phyloP scores from a whole-genome alignment of 192 early-diverging fungal species.

The Pilobolus umbonatus region DNA sequence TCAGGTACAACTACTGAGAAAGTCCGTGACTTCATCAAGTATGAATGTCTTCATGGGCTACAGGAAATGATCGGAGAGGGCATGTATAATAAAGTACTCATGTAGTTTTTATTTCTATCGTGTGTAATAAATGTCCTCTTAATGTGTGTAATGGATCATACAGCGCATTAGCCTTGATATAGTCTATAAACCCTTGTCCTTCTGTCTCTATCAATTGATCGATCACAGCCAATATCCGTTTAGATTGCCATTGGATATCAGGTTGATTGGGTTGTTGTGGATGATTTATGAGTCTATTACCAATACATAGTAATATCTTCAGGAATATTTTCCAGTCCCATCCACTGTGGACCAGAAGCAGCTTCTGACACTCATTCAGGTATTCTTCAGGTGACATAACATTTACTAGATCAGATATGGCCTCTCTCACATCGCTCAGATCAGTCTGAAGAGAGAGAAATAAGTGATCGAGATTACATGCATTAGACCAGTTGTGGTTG shows the following conservation, averaged over 20 bases:
- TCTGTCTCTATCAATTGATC: background rate
- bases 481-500: constrained; percentile 75
- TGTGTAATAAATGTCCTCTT: no score
- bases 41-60: constrained; percentile 25
- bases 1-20: constrained; percentile 33
- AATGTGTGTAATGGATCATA: no score
- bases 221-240: background rate
- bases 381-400: constrained; percentile 41
- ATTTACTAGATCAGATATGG: constrained; percentile 51
- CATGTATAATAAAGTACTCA: constrained; percentile 27
- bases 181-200: background rate
- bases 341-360: constrained; percentile 46
- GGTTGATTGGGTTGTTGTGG: background rate
- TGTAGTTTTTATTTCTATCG: constrained; percentile 3
- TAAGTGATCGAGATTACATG: constrained; percentile 48
- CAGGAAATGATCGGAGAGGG: constrained; percentile 29
- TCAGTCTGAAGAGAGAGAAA: constrained; percentile 43
- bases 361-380: constrained; percentile 39
- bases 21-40: constrained; percentile 36
- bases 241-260: background rate
- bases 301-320: background rate
- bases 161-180: background rate
- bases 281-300: background rate
- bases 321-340: constrained; percentile 39
- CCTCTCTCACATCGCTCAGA: constrained; percentile 42